phyloP scores from a whole-genome alignment of 2,329 filamentous ascomycete species.

The Colletotrichum gloeosporioides region DNA sequence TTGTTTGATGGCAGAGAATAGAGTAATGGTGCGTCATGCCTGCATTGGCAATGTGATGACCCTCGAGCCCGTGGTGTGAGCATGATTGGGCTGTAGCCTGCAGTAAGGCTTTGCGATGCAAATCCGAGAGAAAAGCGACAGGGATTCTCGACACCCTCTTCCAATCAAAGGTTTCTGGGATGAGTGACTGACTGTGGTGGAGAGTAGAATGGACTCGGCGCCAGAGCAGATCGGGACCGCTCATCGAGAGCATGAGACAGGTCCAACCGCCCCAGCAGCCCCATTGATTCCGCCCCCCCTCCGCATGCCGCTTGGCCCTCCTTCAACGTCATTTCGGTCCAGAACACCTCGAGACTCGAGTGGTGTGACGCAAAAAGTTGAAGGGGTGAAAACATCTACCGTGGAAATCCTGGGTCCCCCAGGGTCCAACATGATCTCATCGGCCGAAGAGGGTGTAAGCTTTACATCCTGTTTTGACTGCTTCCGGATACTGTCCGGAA shows the following conservation, averaged over 20 bases:
- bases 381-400: background rate
- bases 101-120: background rate
- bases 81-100: constrained; percentile 3
- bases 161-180: background rate
- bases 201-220: background rate
- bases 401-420: constrained; percentile 7
- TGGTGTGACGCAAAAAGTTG: constrained; percentile 15
- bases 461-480: constrained; percentile 24
- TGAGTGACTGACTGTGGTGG: background rate
- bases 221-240: constrained; percentile 11
- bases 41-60: constrained; percentile 5
- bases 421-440: constrained; percentile 28
- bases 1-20: constrained; percentile 13
- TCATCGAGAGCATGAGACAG: constrained; percentile 13
- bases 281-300: constrained; percentile 13
- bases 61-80: background rate
- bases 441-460: constrained; percentile 15
- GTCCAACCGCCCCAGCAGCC: constrained; percentile 12
- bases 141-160: constrained; percentile 1
- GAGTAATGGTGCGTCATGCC: constrained; percentile 17
- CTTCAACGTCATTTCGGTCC: constrained; percentile 33
- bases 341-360: constrained; percentile 15
- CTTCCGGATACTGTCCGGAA: constrained; percentile 8
- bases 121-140: constrained; percentile 1
- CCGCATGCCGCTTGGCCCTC: constrained; percentile 20